A percentile compares a stretch with the other conserved stretches of the same genome.
These are phyloP conservation scores for Xanthoconium separans DNA, from an alignment of 1,284 basidiomycete genomes.

Conservation along the genomic window DNA sequence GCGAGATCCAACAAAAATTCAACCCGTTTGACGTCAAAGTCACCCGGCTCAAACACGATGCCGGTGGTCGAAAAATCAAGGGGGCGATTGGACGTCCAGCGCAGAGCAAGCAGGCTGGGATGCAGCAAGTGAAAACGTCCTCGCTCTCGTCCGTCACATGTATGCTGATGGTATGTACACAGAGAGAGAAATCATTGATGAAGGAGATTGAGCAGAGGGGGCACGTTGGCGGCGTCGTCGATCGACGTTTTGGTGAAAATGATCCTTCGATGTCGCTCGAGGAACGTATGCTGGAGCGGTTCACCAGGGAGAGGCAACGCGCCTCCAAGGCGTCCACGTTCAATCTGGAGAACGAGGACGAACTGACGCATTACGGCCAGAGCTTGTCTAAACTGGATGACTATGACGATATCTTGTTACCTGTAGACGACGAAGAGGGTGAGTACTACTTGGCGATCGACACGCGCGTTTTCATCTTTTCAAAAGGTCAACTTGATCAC, in stretches of 20 bases:
- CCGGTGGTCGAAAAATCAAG: conserved; percentile 84
- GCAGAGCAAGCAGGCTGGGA: conserved; percentile 81
- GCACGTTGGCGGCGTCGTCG: conserved; percentile 86
- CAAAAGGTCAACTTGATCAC: conserved; percentile 60
- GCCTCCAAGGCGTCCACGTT: conserved; percentile 80
- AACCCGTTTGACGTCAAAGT: conserved; percentile 95
- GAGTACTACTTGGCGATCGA: conserved; percentile 8
- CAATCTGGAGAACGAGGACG: conserved; percentile 89
- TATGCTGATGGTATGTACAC: conserved; percentile 12
- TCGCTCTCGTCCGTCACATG: conserved; percentile 8
- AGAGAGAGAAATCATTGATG: conserved; percentile 86
- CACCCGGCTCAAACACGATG: conserved; percentile 90
- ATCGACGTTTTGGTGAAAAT: conserved; percentile 95
- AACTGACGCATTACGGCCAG: conserved; percentile 93
- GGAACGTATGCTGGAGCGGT: conserved; percentile 96
- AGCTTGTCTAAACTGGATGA: conserved; percentile 84
- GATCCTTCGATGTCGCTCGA: conserved; percentile 89
- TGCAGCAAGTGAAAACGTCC: conserved; percentile 73
- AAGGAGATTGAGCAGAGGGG: conserved; percentile 82
- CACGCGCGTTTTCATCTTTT: conserved; percentile 23
- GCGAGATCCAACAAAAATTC: conserved; percentile 80
- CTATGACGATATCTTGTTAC: conserved; percentile 79
- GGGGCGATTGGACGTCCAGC: conserved; percentile 84
- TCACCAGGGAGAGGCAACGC: conserved; percentile 86
- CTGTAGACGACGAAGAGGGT: conserved; percentile 56